Evolutionary conservation across 768 basidiomycete species (phyloP).

Genomic region (Rhizopogon vesiculosus): DNA sequence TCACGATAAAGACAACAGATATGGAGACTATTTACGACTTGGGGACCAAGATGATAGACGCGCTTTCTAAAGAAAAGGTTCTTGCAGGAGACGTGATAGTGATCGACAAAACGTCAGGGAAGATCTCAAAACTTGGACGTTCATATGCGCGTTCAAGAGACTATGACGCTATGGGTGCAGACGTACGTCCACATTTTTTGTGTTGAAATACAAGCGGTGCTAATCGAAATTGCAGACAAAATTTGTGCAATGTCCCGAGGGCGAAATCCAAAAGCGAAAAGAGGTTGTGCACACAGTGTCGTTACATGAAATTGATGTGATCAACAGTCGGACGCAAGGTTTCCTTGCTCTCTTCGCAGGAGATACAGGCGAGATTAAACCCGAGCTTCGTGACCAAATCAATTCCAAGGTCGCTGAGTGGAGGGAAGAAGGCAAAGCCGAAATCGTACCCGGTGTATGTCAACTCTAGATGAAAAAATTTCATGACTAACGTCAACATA

Average conservation of each 20-base stretch:
- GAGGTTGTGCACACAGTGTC: constrained; percentile 98
- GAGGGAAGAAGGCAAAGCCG: constrained; percentile 98
- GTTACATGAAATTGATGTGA: constrained; percentile 98
- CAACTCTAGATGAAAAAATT: neutral
- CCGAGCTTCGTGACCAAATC: constrained; percentile 93
- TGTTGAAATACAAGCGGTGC: neutral
- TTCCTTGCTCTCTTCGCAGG: constrained; percentile 94
- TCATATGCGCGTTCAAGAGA: constrained; percentile 97
- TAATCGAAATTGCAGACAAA: constrained; percentile 61
- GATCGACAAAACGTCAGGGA: constrained; percentile 97
- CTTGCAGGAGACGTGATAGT: constrained; percentile 91
- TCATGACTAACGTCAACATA: constrained; percentile 21
- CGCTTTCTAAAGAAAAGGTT: constrained; percentile 95
- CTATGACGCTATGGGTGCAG: constrained; percentile 99
- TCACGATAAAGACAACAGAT: constrained; percentile 97
- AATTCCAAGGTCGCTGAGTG: constrained; percentile 96
- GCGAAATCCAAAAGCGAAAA: constrained; percentile 96
- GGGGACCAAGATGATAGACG: constrained; percentile 99
- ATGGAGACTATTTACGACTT: constrained; percentile 99
- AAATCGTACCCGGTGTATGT: constrained; percentile 91
- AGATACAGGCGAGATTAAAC: constrained; percentile 98
- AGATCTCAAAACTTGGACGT: constrained; percentile 92
- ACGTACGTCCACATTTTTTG: constrained; percentile 51
- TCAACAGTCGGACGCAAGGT: constrained; percentile 97
- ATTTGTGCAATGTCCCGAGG: constrained; percentile 97